These are phyloP conservation scores for Fusarium denticulatum DNA, from an alignment of 2,329 filamentous ascomycete species.

Conservation along the genomic window DNA sequence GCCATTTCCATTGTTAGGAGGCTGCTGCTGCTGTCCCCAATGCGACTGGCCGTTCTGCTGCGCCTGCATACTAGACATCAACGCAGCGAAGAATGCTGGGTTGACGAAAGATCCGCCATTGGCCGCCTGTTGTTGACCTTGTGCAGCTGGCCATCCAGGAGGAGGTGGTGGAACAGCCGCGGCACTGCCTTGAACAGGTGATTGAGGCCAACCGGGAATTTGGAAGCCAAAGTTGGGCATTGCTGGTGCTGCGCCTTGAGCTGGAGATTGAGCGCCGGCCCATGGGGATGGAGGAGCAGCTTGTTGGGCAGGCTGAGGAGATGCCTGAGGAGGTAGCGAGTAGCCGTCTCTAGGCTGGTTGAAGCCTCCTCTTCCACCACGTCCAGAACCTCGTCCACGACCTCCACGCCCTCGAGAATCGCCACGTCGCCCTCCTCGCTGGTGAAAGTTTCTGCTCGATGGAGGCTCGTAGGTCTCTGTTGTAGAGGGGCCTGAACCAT, in stretches of 20 bases:
- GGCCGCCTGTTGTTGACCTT: constrained; percentile 46
- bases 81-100: constrained; percentile 64
- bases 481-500: constrained; percentile 60
- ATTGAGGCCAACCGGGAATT: constrained; percentile 55
- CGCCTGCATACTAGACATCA: constrained; percentile 57
- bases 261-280: constrained; percentile 23
- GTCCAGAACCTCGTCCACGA: constrained; percentile 54
- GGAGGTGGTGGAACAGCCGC: constrained; percentile 55
- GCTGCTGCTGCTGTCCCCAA: constrained; percentile 44
- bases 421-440: constrained; percentile 56
- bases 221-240: constrained; percentile 55
- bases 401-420: constrained; percentile 57
- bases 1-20: constrained; percentile 41
- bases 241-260: constrained; percentile 35
- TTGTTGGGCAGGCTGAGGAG: constrained; percentile 48
- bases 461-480: constrained; percentile 51
- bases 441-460: constrained; percentile 45
- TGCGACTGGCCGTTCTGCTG: constrained; percentile 45
- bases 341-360: constrained; percentile 52
- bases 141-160: constrained; percentile 46
- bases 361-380: constrained; percentile 52
- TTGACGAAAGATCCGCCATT: constrained; percentile 62
- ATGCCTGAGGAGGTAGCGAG: constrained; percentile 51
- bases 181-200: constrained; percentile 36
- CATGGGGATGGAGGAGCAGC: constrained; percentile 27